Base-by-base conservation (phyloP, 2,329 filamentous ascomycete genomes). In the Exserohilum turcica region DNA sequence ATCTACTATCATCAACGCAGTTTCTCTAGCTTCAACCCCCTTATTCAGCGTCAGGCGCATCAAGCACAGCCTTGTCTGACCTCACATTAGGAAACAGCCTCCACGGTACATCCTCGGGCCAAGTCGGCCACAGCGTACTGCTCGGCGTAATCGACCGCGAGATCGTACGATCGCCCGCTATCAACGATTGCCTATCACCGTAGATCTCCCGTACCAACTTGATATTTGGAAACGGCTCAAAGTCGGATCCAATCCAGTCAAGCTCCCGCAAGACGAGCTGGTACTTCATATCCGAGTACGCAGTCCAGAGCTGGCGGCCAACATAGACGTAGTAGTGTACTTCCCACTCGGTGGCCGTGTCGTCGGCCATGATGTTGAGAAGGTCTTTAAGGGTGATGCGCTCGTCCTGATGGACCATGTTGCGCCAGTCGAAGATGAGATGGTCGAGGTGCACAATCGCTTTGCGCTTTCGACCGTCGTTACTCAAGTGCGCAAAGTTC, bases 401-500 rank as follows among this genome's bases (percentile, higher is more conserved):
- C 5, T 18, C 9, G 33, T 8, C 9, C 2, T 16, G 16, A 8
- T 8, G 8, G 32, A 44, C 13, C 38, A 40, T 44, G 16, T 42
- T 18, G 1, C 27, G 16, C 49, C 54, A 57, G 53, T 45, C 43
- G 6, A 44, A 50, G 33, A 43, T 35, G 12, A 47, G 18, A 29
- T 57, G 54, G n/a, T 57, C 45, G 45, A 57, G 32, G 40, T 57
- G 54, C 5, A 57, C 19, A 18, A 38, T 16, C 4, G 24, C 36
- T 15, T 38, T 38, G 16, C 45, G 40, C 43, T 38, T 45, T 9
- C 15, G 6, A 2, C 33, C 33, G 3, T 35, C n/a, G 19, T 33
- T 29, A 16, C 13, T 21, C 16, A 27, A 12, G n/a, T 15, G 43
- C 9, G 39, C 18, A 13, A 33, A 19, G 27, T 46, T 33, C 12